phyloP scores from a whole-genome alignment of 2,329 filamentous ascomycete species.

The Pseudogymnoascus sp. region DNA sequence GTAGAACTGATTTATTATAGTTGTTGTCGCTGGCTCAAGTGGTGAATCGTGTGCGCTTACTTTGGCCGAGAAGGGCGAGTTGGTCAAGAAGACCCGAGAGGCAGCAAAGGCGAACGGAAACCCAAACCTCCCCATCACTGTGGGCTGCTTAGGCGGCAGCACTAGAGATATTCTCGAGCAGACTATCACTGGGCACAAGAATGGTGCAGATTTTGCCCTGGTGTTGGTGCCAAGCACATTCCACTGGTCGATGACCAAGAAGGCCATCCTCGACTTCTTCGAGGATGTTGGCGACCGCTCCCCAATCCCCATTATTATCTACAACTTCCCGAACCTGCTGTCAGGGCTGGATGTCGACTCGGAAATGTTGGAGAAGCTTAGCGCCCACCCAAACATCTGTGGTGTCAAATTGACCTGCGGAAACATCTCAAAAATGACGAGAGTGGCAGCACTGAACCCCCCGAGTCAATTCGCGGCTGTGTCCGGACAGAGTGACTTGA shows the following conservation, averaged over 20 bases:
- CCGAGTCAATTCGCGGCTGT: conserved; percentile 49
- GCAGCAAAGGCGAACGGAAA: conserved; percentile 22
- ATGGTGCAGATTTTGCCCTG: conserved; percentile 31
- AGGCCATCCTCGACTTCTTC: conserved; percentile 47
- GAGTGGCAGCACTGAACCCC: conserved; percentile 47
- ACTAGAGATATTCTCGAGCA: conserved; percentile 34
- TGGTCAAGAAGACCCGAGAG: conserved; percentile 32
- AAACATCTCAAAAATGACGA: conserved; percentile 35
- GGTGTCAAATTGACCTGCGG: conserved; percentile 32
- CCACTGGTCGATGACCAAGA: conserved; percentile 34
- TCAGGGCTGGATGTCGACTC: conserved; percentile 37
- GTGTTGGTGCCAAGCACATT: conserved; percentile 33
- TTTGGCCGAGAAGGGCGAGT: conserved; percentile 31
- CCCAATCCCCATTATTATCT: conserved; percentile 36
- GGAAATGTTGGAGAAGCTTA: conserved; percentile 26
- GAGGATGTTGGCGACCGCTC: conserved; percentile 30
- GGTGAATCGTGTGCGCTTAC: conserved; percentile 36
- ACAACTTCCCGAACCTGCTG: conserved; percentile 38
- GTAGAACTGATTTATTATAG: conserved; percentile 46
- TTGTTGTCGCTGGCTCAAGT: conserved; percentile 60
- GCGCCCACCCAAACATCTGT: conserved; percentile 29
- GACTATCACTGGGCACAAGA: conserved; percentile 29
- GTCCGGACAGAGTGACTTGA: conserved; percentile 63
- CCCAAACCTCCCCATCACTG: conserved; percentile 31
- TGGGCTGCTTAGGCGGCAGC: conserved; percentile 32